Evolutionary conservation across 106 monocot genomes (phyloP).

Genomic region (Triglochin maritima): DNA sequence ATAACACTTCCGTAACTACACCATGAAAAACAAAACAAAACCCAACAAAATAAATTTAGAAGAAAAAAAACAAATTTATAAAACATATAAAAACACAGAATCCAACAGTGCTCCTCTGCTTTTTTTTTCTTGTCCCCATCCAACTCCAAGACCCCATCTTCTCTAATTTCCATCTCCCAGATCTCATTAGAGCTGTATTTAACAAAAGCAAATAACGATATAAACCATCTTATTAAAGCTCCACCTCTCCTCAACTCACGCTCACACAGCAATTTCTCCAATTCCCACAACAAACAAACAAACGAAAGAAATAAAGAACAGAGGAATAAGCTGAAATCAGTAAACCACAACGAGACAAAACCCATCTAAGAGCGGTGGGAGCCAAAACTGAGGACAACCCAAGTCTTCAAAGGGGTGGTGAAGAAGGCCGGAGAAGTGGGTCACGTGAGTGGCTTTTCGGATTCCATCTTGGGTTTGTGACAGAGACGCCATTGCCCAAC

Average conservation of each 20-base stretch:
- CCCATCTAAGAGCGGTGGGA: not conserved
- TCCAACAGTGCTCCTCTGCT: too few relatives aligned
- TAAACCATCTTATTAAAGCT: not conserved
- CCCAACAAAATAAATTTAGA: too few relatives aligned
- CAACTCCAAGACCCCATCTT: slow-evolving; percentile 1
- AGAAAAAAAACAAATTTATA: too few relatives aligned
- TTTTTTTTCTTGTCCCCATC: not conserved
- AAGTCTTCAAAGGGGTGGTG: not conserved
- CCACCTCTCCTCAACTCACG: not conserved
- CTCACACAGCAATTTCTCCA: not conserved
- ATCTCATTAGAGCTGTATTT: not conserved
- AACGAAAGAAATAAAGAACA: not conserved
- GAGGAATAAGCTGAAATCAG: not conserved
- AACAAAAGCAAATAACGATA: too few relatives aligned
- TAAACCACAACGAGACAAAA: not conserved
- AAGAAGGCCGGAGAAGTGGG: not conserved
- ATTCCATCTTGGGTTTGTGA: too few relatives aligned
- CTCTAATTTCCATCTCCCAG: not conserved
- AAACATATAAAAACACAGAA: too few relatives aligned
- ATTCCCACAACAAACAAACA: not conserved
- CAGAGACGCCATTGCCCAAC: too few relatives aligned
- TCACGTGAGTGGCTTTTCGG: too few relatives aligned
- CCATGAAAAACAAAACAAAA: too few relatives aligned
- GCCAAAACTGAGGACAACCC: not conserved
- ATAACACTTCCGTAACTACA: too few relatives aligned